Evolutionary conservation across 805 yeast species (phyloP).

Genomic region (Starmerella bombicola): DNA sequence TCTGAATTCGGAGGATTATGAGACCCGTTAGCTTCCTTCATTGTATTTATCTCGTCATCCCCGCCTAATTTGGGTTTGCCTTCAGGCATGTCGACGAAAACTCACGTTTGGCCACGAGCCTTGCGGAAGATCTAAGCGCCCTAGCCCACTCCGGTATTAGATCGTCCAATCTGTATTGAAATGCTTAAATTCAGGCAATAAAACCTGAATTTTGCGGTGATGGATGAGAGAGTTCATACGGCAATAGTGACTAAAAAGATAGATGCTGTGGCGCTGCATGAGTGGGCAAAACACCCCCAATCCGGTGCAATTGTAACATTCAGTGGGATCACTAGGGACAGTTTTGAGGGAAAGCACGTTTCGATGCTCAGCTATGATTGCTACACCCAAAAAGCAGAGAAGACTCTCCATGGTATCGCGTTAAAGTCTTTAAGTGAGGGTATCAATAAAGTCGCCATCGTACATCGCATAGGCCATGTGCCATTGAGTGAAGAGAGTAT

Average conservation of each 20-base stretch:
- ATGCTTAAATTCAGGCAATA: too few species aligned
- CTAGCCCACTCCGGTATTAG: too few species aligned
- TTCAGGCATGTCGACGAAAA: too few species aligned
- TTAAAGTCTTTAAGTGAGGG: slow-evolving; percentile 22
- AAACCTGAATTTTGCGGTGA: too few species aligned
- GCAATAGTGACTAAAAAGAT: slow-evolving; percentile 16
- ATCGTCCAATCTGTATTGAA: too few species aligned
- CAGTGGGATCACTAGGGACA: slow-evolving; percentile 41
- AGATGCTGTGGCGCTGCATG: slow-evolving; percentile 19
- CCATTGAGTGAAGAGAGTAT: slow-evolving; percentile 39
- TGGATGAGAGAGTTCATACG: not conserved
- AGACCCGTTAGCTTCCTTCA: too few species aligned
- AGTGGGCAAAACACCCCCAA: slow-evolving; percentile 33
- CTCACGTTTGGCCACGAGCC: too few species aligned
- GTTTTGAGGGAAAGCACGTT: slow-evolving; percentile 34
- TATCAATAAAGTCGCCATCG: slow-evolving; percentile 29
- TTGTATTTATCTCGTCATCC: too few species aligned
- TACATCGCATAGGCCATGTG: slow-evolving; percentile 39
- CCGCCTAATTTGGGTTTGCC: too few species aligned
- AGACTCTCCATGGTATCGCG: slow-evolving; percentile 31
- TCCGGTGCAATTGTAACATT: slow-evolving; percentile 42
- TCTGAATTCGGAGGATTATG: too few species aligned
- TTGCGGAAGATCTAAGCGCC: too few species aligned
- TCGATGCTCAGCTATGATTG: slow-evolving; percentile 36
- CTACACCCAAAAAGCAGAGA: slow-evolving; percentile 33